These are phyloP conservation scores for Fomitiporia mediterranea DNA, from an alignment of 1,284 basidiomycete species.

Conservation along the genomic window DNA sequence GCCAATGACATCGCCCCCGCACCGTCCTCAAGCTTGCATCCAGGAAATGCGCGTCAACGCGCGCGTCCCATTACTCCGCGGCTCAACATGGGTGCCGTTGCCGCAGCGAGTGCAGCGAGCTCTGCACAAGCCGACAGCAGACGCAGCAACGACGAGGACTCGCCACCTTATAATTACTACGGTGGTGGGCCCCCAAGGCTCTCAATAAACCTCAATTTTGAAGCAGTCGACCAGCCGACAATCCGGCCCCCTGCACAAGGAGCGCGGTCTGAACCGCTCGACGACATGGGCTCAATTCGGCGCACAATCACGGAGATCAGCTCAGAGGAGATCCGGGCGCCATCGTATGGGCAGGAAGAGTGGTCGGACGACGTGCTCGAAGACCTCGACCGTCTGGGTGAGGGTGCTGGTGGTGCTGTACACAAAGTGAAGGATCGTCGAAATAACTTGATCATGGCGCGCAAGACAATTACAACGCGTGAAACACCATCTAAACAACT, in stretches of 20 bases:
- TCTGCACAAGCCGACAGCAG: constrained; percentile 2
- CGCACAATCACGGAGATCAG: constrained; percentile 14
- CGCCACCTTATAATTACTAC: constrained; percentile 19
- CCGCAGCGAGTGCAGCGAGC: not conserved
- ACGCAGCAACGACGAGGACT: constrained; percentile 15
- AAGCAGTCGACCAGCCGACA: constrained; percentile 16
- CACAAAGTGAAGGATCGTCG: constrained; percentile 83
- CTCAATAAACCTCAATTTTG: not conserved
- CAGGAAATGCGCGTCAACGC: constrained; percentile 23
- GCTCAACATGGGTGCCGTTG: constrained; percentile 11
- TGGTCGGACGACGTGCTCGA: constrained; percentile 73
- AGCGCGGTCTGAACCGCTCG: constrained; percentile 3
- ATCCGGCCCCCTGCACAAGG: constrained; percentile 5
- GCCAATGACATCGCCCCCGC: constrained; percentile 22
- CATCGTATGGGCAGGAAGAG: constrained; percentile 25
- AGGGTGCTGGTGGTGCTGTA: constrained; percentile 95
- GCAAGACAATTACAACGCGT: constrained; percentile 94
- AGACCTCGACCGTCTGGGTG: constrained; percentile 75
- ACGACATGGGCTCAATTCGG: constrained; percentile 13
- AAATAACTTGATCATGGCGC: constrained; percentile 79
- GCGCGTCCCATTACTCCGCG: constrained; percentile 6
- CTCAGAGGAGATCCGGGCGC: constrained; percentile 14
- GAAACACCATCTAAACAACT: constrained; percentile 93
- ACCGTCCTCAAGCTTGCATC: constrained; percentile 24
- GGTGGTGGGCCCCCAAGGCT: constrained; percentile 11